These are phyloP conservation scores for Arabis hirsuta DNA, from an alignment of 345 rosid genomes.

Conservation along the genomic window DNA sequence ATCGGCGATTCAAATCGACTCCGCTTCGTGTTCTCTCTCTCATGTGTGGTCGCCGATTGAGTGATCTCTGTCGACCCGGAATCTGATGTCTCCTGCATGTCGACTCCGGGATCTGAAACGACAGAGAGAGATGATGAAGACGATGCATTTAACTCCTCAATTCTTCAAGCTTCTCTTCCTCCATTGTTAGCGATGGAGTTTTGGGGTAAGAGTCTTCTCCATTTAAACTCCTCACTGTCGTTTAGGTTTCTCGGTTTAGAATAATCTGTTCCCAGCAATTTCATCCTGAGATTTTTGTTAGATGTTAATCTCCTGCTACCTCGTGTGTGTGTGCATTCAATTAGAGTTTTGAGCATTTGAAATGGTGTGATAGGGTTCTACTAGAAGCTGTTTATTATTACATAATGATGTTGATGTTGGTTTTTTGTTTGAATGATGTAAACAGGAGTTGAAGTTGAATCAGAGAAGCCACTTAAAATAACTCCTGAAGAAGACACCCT, in stretches of 20 bases:
- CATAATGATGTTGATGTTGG: neutral
- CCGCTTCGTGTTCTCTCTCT: too few relatives aligned
- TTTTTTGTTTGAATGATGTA: neutral
- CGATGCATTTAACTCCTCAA: neutral
- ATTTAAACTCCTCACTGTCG: neutral
- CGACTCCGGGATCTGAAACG: too few relatives aligned
- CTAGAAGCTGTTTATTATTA: neutral
- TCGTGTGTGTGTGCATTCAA: neutral
- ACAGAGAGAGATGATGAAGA: too few relatives aligned
- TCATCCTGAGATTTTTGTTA: neutral
- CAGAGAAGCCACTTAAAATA: slow-evolving; percentile 56
- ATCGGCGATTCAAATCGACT: too few relatives aligned
- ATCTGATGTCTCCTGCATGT: too few relatives aligned
- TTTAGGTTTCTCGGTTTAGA: neutral
- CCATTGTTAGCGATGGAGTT: slow-evolving; percentile 34
- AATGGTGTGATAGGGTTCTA: neutral
- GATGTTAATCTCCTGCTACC: neutral
- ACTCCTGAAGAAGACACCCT: slow-evolving; percentile 30
- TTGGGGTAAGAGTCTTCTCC: slow-evolving; percentile 38
- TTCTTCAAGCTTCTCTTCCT: neutral
- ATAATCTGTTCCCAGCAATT: neutral
- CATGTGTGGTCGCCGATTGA: too few relatives aligned
- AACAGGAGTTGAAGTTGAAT: slow-evolving; percentile 67
- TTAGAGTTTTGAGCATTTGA: neutral
- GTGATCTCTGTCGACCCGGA: too few relatives aligned